Base-by-base conservation (phyloP, 2,329 filamentous ascomycete genomes). In the Aureobasidium sp. region DNA sequence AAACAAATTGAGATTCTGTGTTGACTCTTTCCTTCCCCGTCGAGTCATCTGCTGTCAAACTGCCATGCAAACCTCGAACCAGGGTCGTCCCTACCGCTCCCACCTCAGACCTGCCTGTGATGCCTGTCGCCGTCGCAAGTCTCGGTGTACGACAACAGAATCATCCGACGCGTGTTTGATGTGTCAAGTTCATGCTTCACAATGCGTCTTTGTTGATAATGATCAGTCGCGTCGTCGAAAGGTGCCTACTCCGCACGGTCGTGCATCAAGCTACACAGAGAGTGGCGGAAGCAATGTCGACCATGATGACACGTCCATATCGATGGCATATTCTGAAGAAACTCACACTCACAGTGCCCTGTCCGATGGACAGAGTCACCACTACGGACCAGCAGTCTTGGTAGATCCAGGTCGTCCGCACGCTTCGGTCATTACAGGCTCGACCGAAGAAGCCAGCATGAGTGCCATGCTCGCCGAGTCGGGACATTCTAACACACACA, bases 71-170 rank as follows among this genome's bases (percentile, higher is more conserved):
- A 39, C 49, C 7, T 29, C 49, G n/a, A 53, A 53, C 14, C 31
- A 42, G 22, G 56, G 56, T 48, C 50, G 75, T 63, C 75, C 75
- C n/a, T 77, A 76, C 63, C 74, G 75, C 45, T 76, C 74, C 29
- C 74, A 76, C 65, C 73, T 73, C 63, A 70, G 75, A 19, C 74
- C 74, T 17, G 75, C 75, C 31, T 76, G 74, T 65, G 71, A 70
- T 39, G 66, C 71, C 62, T 77, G 74, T 66, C 71, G 74, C 15
- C 72, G 71, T 22, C 70, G 75, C 31, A 77, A 77, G 61, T 73
- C 75, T 33, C 71, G 73, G 24, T 77, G 75, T 67, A 70, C 74
- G 29, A 73, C 75, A 50, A 72, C 75, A 40, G 70, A 45, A 31
- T 19, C 15, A 14, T 56, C 52, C 5, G 52, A 44, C 17, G 24